Evolutionary conservation across 306 rosid species (phyloP).

Genomic region (Begonia peltatifolia): DNA sequence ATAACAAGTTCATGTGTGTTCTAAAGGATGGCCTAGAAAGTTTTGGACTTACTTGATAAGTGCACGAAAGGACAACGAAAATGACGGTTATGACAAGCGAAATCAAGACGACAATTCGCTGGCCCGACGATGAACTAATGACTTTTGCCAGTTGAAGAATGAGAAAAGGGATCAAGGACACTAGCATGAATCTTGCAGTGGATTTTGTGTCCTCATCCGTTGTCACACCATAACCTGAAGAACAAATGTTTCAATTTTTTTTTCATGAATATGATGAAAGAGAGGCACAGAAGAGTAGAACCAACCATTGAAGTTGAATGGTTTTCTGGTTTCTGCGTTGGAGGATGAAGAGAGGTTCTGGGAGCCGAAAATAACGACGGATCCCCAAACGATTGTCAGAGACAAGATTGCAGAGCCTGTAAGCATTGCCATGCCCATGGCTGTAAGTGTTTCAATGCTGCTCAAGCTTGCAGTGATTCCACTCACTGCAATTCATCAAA

Average conservation of each 20-base stretch:
- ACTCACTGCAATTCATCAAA: conserved; percentile 5
- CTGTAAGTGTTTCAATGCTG: conserved; percentile 2
- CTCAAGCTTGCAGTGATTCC: conserved; percentile 17
- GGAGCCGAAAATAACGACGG: conserved; percentile 22
- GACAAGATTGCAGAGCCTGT: conserved; percentile 21
- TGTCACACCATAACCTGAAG: conserved; percentile 23
- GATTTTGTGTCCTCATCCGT: conserved; percentile 13
- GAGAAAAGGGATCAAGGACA: conserved; percentile 23
- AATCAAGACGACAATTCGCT: conserved; percentile 11
- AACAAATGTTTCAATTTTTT: no score
- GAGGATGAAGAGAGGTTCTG: conserved; percentile 14
- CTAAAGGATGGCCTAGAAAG: no score
- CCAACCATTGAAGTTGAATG: conserved; percentile 20
- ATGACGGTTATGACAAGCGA: conserved; percentile 12
- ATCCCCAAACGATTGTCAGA: conserved; percentile 25
- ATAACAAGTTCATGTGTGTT: no score
- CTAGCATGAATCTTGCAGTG: conserved; percentile 20
- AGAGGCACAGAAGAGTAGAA: not conserved
- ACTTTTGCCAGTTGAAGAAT: conserved; percentile 19
- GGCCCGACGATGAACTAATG: conserved; percentile 8
- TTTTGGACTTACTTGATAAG: conserved; percentile 15
- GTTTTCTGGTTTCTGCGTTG: conserved; percentile 1
- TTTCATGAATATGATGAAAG: no score
- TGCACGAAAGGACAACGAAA: conserved; percentile 12
- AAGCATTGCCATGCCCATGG: conserved; percentile 18